These are phyloP conservation scores for Yamadazyma dendronema DNA, from an alignment of 1,139 yeast genomes.

Conservation along the genomic window DNA sequence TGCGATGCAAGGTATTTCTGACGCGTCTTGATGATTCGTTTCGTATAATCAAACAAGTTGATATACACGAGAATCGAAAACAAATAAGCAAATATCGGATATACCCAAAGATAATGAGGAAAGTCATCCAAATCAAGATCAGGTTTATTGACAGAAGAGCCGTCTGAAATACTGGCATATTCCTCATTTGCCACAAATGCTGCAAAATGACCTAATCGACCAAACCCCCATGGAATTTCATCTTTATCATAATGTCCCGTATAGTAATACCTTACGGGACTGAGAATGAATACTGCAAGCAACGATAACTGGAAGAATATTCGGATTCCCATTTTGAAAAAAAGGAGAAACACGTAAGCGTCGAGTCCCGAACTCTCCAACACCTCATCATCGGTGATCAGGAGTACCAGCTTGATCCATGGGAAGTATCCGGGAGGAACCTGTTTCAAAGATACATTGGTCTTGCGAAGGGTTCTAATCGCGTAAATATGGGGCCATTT, in stretches of 20 bases:
- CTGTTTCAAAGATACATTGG: constrained; percentile 26
- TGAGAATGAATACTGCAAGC: constrained; percentile 38
- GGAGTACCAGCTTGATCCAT: constrained; percentile 38
- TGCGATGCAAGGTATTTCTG: constrained; percentile 86
- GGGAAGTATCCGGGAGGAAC: constrained; percentile 39
- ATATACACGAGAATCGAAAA: constrained; percentile 71
- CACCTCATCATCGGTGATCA: constrained; percentile 42
- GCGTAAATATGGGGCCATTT: constrained; percentile 54
- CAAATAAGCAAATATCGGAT: constrained; percentile 81
- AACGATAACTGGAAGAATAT: constrained; percentile 37
- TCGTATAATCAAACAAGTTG: constrained; percentile 65
- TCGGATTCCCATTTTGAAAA: constrained; percentile 45
- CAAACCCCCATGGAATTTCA: constrained; percentile 13
- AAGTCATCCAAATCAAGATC: constrained; percentile 21
- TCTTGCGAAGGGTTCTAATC: constrained; percentile 42
- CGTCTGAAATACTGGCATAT: not conserved
- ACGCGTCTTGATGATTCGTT: constrained; percentile 68
- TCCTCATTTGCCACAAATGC: not conserved
- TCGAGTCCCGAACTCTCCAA: constrained; percentile 43
- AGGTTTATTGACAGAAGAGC: not conserved
- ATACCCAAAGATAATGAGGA: constrained; percentile 60
- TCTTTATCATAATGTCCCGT: constrained; percentile 50
- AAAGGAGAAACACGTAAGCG: constrained; percentile 44
- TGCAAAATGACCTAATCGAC: not conserved
- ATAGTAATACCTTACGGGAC: constrained; percentile 45